Evolutionary conservation across 2,329 filamentous ascomycete genomes (phyloP), one percentile per base, ranked within the genome.

Genomic region (Aspergillus neoniger): DNA sequence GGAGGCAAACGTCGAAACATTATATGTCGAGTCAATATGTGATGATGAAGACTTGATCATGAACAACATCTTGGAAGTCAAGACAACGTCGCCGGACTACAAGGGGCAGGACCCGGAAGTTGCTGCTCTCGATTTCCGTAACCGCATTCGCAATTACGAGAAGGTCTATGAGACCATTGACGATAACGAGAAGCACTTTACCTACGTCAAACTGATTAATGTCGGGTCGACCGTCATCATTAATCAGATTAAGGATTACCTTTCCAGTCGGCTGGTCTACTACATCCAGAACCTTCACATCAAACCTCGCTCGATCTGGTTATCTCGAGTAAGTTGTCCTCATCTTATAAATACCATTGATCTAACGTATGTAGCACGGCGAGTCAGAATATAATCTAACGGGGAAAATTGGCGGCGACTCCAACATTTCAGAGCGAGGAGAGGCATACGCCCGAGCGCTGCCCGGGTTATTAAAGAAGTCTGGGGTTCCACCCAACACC

Each of bases 211-310:
- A 80, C 90, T 99, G 73, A 96, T 98, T 83, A 89, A 99, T 72
- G 92, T 98, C 12, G 93, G 95, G 61, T 91, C 91, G 68, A 92
- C 96, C 72, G 93, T 98, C 73, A 95, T 98, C 72, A 98, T 99
- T 85, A 99, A 98, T 80, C 89, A 91, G 73, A 96, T 99, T 72
- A 89, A 92, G 74, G 95, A 99, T 77, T 99, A 99, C 73, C 83
- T 99, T 28, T 95, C 97, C 76, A 96, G 92, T 76, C 89, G 95
- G 60, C 89, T 99, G 48, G 94, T 99, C 49, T 99, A 99, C 79
- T 99, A 97, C 75, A 86, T 98, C 60, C 97, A 98, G 88, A 99
- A 98, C 75, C 83, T 99, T 41, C 95, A 99, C 79, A 99, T 99
- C 76, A 94, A 94, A 65, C 94, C 94, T 17, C 87, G 95, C 59